These are phyloP conservation scores for Penicillium janthinellum DNA, from an alignment of 2,329 filamentous ascomycete genomes.

Conservation along the genomic window DNA sequence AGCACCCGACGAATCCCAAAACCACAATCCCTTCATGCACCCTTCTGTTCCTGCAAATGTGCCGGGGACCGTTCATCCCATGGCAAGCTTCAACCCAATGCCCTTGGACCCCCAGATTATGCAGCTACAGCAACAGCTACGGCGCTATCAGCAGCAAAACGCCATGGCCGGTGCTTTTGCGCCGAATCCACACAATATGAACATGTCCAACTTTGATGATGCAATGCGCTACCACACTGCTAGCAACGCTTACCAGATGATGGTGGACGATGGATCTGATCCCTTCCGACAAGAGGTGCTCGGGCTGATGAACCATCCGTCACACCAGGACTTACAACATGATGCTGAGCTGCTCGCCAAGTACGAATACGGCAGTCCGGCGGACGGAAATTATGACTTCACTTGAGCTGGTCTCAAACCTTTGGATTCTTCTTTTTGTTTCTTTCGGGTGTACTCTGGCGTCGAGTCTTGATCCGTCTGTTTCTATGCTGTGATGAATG, in stretches of 20 bases:
- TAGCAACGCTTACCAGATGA: constrained; percentile 44
- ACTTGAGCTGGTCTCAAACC: constrained; percentile 28
- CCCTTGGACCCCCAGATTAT: constrained; percentile 66
- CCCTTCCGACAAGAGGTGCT: constrained; percentile 42
- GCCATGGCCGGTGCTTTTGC: constrained; percentile 39
- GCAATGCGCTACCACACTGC: constrained; percentile 41
- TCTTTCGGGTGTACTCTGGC: constrained; percentile 18
- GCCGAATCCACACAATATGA: constrained; percentile 34
- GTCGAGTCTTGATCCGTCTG: constrained; percentile 3
- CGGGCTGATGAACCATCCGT: constrained; percentile 41
- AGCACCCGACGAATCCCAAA: constrained; percentile 27
- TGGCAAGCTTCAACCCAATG: constrained; percentile 52
- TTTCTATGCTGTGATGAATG: constrained; percentile 9
- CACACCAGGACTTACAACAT: constrained; percentile 42
- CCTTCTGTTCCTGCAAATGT: constrained; percentile 35
- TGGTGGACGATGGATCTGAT: constrained; percentile 45
- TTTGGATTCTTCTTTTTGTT: neutral
- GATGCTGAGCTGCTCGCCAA: constrained; percentile 44
- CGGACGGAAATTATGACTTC: constrained; percentile 41
- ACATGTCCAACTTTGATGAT: constrained; percentile 41
- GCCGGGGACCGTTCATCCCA: constrained; percentile 39
- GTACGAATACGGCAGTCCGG: constrained; percentile 42
- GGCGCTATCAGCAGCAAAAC: constrained; percentile 44
- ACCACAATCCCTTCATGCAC: constrained; percentile 37
- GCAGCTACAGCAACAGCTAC: constrained; percentile 50